Percentiles rank a stretch among this genome's conserved stretches.
Conservation (phyloP, 371 early-diverging fungal species). For the Mucor lusitanicus region DNA sequence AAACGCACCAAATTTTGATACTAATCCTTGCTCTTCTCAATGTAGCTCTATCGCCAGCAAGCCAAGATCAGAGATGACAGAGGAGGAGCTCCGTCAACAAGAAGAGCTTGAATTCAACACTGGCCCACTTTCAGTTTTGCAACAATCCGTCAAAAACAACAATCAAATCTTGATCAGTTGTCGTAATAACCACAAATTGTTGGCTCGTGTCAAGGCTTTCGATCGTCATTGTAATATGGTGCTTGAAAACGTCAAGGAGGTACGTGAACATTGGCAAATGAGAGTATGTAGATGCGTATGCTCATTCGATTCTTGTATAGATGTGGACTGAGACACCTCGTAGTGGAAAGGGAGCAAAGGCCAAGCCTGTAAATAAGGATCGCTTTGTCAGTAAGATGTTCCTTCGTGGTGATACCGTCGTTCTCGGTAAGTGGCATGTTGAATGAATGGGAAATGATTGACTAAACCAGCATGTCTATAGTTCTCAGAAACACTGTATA, state of each 20-base stretch:
- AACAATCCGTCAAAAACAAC: slow-evolving; percentile 94
- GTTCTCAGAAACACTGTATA: slow-evolving; percentile 46
- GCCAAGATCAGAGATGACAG: slow-evolving; percentile 85
- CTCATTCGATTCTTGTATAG: slow-evolving; percentile 39
- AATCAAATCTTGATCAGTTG: slow-evolving; percentile 94
- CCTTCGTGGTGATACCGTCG: slow-evolving; percentile 96
- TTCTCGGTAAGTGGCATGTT: slow-evolving; percentile 60
- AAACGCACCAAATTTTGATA: background rate
- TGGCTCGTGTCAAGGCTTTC: slow-evolving; percentile 98
- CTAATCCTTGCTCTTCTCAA: background rate
- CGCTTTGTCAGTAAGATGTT: slow-evolving; percentile 98
- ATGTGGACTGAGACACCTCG: slow-evolving; percentile 97
- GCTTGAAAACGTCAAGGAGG: slow-evolving; percentile 97
- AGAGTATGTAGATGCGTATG: background rate
- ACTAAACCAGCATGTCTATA: slow-evolving; percentile 1
- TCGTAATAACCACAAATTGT: slow-evolving; percentile 95
- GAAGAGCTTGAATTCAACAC: slow-evolving; percentile 97
- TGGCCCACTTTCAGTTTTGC: slow-evolving; percentile 95
- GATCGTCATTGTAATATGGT: slow-evolving; percentile 99
- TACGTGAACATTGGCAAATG: slow-evolving; percentile 26
- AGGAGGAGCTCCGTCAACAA: slow-evolving; percentile 88
- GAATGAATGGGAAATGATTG: too few species aligned
- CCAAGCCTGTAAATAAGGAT: slow-evolving; percentile 97
- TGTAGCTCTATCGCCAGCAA: slow-evolving; percentile 40
- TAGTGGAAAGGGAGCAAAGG: slow-evolving; percentile 88